Conservation (phyloP, 176 grass and related monocot species). For the Oryza australiensis region DNA sequence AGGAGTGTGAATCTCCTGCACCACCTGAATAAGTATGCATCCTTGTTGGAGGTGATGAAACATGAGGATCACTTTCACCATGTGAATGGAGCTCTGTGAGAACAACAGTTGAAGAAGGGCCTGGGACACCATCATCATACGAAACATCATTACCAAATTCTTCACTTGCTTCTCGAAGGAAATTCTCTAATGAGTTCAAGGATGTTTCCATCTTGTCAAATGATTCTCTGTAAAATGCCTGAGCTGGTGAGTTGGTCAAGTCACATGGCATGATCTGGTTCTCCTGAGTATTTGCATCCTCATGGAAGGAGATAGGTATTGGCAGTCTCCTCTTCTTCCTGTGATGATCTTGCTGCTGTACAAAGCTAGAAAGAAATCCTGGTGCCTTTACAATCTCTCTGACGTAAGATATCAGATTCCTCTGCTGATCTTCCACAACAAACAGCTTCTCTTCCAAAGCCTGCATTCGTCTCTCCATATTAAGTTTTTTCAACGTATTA, state of each 20-base stretch:
- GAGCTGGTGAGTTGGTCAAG: constrained; percentile 32
- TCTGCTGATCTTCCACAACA: constrained; percentile 61
- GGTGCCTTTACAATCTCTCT: constrained; percentile 59
- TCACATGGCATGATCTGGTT: constrained; percentile 38
- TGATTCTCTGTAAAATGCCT: constrained; percentile 54
- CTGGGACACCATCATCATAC: constrained; percentile 55
- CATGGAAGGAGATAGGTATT: constrained; percentile 41
- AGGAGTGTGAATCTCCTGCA: constrained; percentile 54
- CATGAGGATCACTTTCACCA: constrained; percentile 53
- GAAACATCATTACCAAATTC: constrained; percentile 57
- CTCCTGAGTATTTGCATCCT: constrained; percentile 46
- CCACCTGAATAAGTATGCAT: constrained; percentile 52
- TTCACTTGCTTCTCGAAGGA: constrained; percentile 68
- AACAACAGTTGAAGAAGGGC: constrained; percentile 56
- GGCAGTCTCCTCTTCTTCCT: constrained; percentile 77
- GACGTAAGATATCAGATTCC: constrained; percentile 55
- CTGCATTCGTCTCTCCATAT: constrained; percentile 75
- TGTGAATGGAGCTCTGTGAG: constrained; percentile 66
- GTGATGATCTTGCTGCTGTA: constrained; percentile 48
- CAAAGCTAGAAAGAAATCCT: constrained; percentile 52
- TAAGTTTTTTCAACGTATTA: constrained; percentile 61
- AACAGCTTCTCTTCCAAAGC: constrained; percentile 73
- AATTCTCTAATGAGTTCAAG: constrained; percentile 81
- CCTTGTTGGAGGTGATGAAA: constrained; percentile 26
- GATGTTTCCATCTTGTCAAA: constrained; percentile 93